These are phyloP conservation scores for Cladophialophora bantiana DNA, from an alignment of 2,329 filamentous ascomycete genomes.

Conservation along the genomic window DNA sequence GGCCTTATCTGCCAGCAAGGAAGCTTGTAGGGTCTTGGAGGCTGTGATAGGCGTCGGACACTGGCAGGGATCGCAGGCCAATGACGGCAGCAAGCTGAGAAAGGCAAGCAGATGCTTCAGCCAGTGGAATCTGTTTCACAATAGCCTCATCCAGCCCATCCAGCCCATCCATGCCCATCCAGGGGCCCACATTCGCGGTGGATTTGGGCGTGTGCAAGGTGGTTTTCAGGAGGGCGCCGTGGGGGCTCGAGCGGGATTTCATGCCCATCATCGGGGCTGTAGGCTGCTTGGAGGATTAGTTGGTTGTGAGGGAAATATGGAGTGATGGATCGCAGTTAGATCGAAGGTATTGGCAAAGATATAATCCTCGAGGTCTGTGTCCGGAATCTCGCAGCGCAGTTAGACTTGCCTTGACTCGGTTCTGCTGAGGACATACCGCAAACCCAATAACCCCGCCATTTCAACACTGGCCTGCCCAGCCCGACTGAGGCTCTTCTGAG, in stretches of 20 bases:
- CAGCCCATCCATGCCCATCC: slow-evolving; percentile 3
- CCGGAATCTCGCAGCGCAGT: neutral
- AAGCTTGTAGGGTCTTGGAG: neutral
- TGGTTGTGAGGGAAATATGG: neutral
- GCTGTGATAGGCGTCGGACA: slow-evolving; percentile 10
- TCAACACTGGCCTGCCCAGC: neutral
- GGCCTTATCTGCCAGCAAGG: slow-evolving; percentile 4
- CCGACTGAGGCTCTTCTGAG: neutral
- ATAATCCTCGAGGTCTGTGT: neutral
- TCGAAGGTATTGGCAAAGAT: neutral
- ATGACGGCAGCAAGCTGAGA: slow-evolving; percentile 4
- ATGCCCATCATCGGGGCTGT: neutral
- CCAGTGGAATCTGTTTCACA: slow-evolving; percentile 17
- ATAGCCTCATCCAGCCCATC: slow-evolving; percentile 18
- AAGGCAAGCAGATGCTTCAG: slow-evolving; percentile 7
- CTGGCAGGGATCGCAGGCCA: slow-evolving; percentile 4
- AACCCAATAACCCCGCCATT: neutral
- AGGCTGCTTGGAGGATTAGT: slow-evolving; percentile 4
- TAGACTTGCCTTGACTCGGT: neutral
- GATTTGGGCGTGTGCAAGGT: slow-evolving; percentile 12
- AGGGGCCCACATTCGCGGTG: neutral
- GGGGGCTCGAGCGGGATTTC: slow-evolving; percentile 8
- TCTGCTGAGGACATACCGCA: no score
- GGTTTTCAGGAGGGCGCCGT: slow-evolving; percentile 1
- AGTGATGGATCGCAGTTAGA: neutral